Percentiles rank a stretch among this genome's conserved stretches.
Conservation (phyloP, 768 basidiomycete genomes). For the Lactifluus rugatus region DNA sequence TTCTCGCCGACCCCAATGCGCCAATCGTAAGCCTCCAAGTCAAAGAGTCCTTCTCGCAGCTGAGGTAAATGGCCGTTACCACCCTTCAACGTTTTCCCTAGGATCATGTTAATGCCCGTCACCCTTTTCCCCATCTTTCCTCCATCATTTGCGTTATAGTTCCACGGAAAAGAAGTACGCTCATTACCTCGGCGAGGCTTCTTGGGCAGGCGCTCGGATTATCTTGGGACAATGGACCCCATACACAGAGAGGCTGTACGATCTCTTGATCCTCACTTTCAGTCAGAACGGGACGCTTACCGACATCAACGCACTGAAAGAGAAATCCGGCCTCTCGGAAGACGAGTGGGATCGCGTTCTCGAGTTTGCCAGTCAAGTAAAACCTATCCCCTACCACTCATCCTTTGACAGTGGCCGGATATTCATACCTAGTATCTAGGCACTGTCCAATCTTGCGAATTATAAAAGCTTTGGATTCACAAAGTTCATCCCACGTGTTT, state of each 20-base stretch:
- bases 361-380: constrained; percentile 66
- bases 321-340: constrained; percentile 40
- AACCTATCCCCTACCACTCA: neutral
- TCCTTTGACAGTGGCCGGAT: neutral
- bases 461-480: constrained; percentile 79
- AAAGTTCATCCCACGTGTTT: constrained; percentile 71
- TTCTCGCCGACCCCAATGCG: constrained; percentile 65
- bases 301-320: constrained; percentile 45
- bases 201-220: constrained; percentile 79
- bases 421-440: constrained; percentile 22
- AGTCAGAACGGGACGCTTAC: constrained; percentile 48
- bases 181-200: constrained; percentile 59
- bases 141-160: constrained; percentile 29
- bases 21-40: constrained; percentile 69
- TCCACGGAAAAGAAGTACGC: constrained; percentile 70
- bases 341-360: constrained; percentile 62
- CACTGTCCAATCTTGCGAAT: constrained; percentile 57
- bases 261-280: constrained; percentile 62
- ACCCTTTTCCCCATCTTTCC: neutral
- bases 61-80: constrained; percentile 36
- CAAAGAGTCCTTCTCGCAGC: constrained; percentile 54
- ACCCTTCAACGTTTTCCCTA: neutral
- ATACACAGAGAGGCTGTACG: constrained; percentile 56
- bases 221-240: constrained; percentile 81
- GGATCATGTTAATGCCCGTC: neutral